Evolutionary conservation across 2,329 filamentous ascomycete genomes (phyloP), one percentile per base, ranked within the genome.

Genomic region (Neonectria coccinea): DNA sequence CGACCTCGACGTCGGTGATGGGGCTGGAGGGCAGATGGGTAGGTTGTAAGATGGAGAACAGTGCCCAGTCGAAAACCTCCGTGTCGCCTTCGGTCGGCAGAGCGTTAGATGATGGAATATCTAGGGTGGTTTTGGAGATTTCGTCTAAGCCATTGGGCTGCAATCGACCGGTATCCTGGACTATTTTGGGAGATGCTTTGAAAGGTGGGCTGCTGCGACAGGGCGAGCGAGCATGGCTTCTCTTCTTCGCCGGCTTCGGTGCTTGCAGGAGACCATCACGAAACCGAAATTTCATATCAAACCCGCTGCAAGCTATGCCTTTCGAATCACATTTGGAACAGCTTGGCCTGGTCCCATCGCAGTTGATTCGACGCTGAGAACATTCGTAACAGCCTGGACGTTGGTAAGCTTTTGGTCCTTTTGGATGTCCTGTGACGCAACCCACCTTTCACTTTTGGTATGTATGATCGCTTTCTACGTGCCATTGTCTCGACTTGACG

Each of bases 381-480:
- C 60, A 63, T 29, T 58, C 60, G 14, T 54, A 54, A 5, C 60
- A 63, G 8, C 55, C 60, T 63, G 25, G 4, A 18, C 5, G 5
- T 18, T 16, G 20, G 10, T 58, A 14, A 57, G 59, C 14, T 10
- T 22, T 6, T 14, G 31, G 18, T 11, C 11, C 7, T 25, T 27
- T 16, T 7, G 18, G 4, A 25, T 27, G 4, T 22, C 1, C 41
- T 16, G 4, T 31, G 20, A 27, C 25, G n/a, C 12, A 22, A 36
- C 9, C 60, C 16, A 63, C 60, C 60, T 58, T 63, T 63, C 16
- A 63, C 55, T 27, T 63, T 63, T 3, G 60, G 60, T 7, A 63
- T 36, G 20, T 63, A 63, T 0, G 60, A 50, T 16, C 60, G 60
- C 41, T 63, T 63, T 63, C 55, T 54, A 33, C 55, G 60, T 31